phyloP scores from a whole-genome alignment of 345 rosid genomes.

The Linum lewisii region DNA sequence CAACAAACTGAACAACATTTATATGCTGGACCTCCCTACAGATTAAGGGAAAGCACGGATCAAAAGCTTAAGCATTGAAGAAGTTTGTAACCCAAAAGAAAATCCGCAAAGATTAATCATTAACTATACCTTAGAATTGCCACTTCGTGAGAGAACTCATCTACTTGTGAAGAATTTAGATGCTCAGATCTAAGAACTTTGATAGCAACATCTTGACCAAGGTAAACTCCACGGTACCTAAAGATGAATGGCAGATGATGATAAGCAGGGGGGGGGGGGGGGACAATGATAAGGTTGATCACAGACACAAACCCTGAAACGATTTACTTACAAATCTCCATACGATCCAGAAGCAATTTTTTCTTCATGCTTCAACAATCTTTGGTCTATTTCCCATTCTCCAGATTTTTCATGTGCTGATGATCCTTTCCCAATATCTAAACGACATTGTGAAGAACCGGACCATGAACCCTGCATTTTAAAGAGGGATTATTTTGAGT shows the following conservation, averaged over 20 bases:
- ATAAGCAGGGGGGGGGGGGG: not conserved
- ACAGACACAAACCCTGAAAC: slow-evolving; percentile 9
- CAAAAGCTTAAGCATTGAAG: not conserved
- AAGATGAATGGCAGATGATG: slow-evolving; percentile 13
- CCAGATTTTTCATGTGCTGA: slow-evolving; percentile 21
- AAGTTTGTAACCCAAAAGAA: no score
- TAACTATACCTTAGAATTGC: slow-evolving; percentile 43
- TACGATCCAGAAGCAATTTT: slow-evolving; percentile 59
- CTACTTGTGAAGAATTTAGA: slow-evolving; percentile 37
- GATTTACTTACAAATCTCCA: slow-evolving; percentile 57
- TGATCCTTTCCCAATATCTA: slow-evolving; percentile 24
- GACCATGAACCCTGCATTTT: slow-evolving; percentile 48
- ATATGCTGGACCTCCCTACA: slow-evolving; percentile 51
- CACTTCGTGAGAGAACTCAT: slow-evolving; percentile 63
- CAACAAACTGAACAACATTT: slow-evolving; percentile 60
- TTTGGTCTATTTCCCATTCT: slow-evolving; percentile 50
- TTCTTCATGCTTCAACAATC: slow-evolving; percentile 47
- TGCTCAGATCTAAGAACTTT: slow-evolving; percentile 59
- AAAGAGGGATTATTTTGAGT: not conserved
- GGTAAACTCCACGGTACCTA: slow-evolving; percentile 54
- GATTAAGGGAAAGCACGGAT: not conserved
- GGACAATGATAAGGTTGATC: slow-evolving; percentile 3
- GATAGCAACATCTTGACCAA: slow-evolving; percentile 66
- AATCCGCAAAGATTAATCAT: not conserved
- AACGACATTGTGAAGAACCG: slow-evolving; percentile 37